Evolutionary conservation across 2,329 filamentous ascomycete species (phyloP).

Genomic region (Tolypocladium album): DNA sequence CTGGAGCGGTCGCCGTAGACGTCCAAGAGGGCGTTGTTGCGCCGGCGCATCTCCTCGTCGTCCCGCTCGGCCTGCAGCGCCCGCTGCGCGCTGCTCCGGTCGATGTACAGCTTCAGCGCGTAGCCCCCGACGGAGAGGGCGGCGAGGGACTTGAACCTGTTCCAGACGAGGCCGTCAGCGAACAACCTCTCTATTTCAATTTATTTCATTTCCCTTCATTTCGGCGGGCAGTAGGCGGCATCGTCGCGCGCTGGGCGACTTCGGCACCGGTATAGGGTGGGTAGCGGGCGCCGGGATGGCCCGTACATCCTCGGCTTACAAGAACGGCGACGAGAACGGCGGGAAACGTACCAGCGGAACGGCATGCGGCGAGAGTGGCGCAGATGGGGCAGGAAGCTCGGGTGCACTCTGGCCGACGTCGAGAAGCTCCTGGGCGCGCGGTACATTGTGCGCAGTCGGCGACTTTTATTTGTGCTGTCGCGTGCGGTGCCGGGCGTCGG

Average conservation of each 20-base stretch:
- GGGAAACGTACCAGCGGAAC: constrained; percentile 17
- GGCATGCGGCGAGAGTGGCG: constrained; percentile 17
- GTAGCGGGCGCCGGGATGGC: background rate
- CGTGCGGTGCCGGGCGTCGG: background rate
- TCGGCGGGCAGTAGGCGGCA: no score
- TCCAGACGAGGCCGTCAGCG: background rate
- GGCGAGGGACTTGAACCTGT: constrained; percentile 10
- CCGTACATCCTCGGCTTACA: background rate
- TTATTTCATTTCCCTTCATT: background rate
- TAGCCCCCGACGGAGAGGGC: constrained; percentile 22
- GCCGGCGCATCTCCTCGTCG: constrained; percentile 21
- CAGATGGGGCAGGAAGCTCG: constrained; percentile 20
- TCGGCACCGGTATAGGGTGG: background rate
- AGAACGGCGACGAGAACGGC: no score
- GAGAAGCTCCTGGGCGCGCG: constrained; percentile 18
- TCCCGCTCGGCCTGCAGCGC: constrained; percentile 20
- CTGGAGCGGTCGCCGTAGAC: constrained; percentile 39
- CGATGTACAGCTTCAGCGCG: constrained; percentile 21
- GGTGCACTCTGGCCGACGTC: constrained; percentile 21
- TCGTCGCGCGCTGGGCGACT: background rate
- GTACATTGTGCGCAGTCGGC: constrained; percentile 1
- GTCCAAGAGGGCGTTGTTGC: constrained; percentile 33
- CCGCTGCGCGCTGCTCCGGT: constrained; percentile 15
- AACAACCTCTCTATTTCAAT: background rate
- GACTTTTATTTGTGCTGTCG: background rate